These are phyloP conservation scores for Papiliotrema flavescens DNA, from an alignment of 1,284 basidiomycete species.

Conservation along the genomic window DNA sequence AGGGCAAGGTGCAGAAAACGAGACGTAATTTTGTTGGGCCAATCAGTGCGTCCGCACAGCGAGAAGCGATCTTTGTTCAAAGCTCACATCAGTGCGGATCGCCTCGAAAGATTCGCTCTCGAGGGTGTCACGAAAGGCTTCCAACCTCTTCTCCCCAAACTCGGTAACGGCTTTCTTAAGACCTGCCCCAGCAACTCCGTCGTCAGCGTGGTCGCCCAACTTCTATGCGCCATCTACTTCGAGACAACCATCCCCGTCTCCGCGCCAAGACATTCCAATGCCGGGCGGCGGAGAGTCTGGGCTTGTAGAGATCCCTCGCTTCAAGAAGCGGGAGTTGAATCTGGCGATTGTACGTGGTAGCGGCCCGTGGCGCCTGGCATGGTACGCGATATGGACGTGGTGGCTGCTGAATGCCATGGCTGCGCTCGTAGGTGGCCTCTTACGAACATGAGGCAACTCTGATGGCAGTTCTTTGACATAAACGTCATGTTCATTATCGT, in stretches of 20 bases:
- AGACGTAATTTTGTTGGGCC: too few species aligned
- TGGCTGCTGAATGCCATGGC: constrained; percentile 26
- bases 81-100: background rate
- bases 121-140: too few species aligned
- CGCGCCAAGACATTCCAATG: background rate
- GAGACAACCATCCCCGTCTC: background rate
- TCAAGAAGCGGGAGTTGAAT: constrained; percentile 38
- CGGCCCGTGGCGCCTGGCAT: constrained; percentile 15
- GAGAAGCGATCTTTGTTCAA: too few species aligned
- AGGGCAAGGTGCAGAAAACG: too few species aligned
- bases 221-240: background rate
- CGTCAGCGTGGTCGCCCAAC: background rate
- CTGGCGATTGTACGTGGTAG: constrained; percentile 25
- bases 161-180: too few species aligned
- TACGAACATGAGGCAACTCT: too few species aligned
- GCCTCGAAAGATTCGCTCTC: background rate
- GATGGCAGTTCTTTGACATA: constrained; percentile 37
- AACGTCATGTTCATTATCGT: constrained; percentile 35
- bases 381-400: constrained; percentile 21
- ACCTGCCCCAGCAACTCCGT: background rate
- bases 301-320: constrained; percentile 41
- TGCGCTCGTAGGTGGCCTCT: constrained; percentile 17
- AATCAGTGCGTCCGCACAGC: too few species aligned
- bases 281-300: constrained; percentile 3
- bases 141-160: too few species aligned